phyloP scores from a whole-genome alignment of 1,284 basidiomycete genomes.

The Ganoderma resinaceum region DNA sequence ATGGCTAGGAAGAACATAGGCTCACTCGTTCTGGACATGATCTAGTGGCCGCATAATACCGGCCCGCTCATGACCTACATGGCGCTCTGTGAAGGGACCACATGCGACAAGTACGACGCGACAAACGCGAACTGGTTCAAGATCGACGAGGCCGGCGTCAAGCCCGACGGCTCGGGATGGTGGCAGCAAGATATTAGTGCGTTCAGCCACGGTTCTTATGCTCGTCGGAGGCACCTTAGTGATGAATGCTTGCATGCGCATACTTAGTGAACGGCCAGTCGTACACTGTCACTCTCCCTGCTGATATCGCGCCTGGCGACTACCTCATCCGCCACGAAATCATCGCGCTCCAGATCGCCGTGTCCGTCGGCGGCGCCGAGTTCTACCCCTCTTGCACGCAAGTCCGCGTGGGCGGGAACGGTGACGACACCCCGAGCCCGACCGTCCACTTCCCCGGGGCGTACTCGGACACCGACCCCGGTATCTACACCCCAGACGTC shows the following conservation, averaged over 20 bases:
- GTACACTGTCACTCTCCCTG: constrained; percentile 60
- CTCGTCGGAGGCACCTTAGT: too few species aligned
- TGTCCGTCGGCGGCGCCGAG: constrained; percentile 60
- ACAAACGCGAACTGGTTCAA: constrained; percentile 75
- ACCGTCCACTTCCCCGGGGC: constrained; percentile 70
- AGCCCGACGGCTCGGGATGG: constrained; percentile 35
- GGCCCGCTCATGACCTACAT: constrained; percentile 78
- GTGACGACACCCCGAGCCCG: constrained; percentile 47
- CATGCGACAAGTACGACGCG: constrained; percentile 67
- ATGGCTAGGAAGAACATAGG: not conserved
- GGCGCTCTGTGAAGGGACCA: constrained; percentile 60
- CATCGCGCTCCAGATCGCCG: constrained; percentile 71
- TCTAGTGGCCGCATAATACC: constrained; percentile 48
- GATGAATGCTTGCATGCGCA: not conserved
- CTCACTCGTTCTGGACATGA: not conserved
- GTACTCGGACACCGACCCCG: constrained; percentile 67
- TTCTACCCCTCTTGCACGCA: constrained; percentile 77
- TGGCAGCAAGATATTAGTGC: constrained; percentile 51
- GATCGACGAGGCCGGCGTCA: constrained; percentile 52
- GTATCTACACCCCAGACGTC: constrained; percentile 48
- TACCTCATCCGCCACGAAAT: constrained; percentile 78
- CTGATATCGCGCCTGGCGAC: constrained; percentile 60
- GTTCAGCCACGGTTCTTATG: constrained; percentile 51
- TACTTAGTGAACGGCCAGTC: constrained; percentile 43
- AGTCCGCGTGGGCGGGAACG: constrained; percentile 60